Evolutionary conservation across 768 basidiomycete species (phyloP), one percentile per base, ranked within the genome.

Genomic region (Suillus occidentalis): DNA sequence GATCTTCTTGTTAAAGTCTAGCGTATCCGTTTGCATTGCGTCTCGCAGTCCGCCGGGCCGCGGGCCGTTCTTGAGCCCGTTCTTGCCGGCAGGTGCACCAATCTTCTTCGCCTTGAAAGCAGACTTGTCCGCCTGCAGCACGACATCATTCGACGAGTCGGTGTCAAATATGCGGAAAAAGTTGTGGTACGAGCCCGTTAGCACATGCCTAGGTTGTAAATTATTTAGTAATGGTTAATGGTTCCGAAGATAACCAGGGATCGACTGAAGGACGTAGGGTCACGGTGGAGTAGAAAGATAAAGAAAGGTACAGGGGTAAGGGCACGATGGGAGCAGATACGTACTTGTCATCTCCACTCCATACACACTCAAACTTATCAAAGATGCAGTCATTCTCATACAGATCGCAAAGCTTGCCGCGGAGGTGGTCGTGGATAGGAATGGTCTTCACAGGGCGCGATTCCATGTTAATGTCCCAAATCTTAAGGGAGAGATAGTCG

Each of bases 371-470:
- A 71, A 99, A 99, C 79, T 99, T 99, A 84, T 99, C 97, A 76
- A 99, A 99, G 73, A 99, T 99, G 79, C 97, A 99, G 73, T 99
- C 97, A 72, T 99, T 99, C 83, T 99, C 97, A 74, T 99, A 99
- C 67, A 99, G 79, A 77, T 99, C 97, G 77, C 97, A 99, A 9
- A 99, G 88, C 77, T 99, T 99, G 62, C 94, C 93, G 61, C 97
- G 89, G 53, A 99, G 84, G 78, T 99, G 97, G 71, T 99, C 97
- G 74, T 99, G 97, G 72, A 99, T 99, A 61, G 95, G 92, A 76
- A 99, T 99, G 14, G 95, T 99, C 82, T 97, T 97, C 65, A 99
- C 81, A 16, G 97, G 97, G 71, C 91, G 87, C 68, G 88, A 89
- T 79, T 99, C 97, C 96, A 99, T 99, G 78, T 97, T 97, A 79